Base-by-base conservation (phyloP, 257 asterid genomes). In the Hygrophila difformis region DNA sequence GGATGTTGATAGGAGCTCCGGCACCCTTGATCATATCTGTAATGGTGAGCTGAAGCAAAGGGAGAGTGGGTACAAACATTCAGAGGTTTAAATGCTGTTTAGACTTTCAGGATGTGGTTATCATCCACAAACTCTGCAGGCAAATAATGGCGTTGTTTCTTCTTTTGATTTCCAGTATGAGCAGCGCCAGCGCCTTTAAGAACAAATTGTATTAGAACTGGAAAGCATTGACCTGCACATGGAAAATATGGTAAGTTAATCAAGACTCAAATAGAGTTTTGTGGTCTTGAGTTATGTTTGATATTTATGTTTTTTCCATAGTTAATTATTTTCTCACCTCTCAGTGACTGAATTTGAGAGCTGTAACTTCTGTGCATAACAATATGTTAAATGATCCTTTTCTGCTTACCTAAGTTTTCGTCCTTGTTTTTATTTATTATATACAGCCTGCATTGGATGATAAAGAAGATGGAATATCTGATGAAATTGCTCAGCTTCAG, bases 361-460 rank as follows among this genome's bases (percentile, higher is more conserved):
- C 51, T 42, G 31, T 20, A 57, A 15, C 23, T 15, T 9, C 6
- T 40, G 16, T 20, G 29, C 15, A 54, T 40, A 26, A 26, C 4
- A 26, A 8, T 26, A 26, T 26, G 31, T 5, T 26, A 1, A 3
- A 5, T 26, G 31, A 3, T 26, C 8, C 31, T 26, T 26, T 8
- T 26, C 31, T 26, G 31, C 8, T 26, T 26, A 26, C 8, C 8
- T 8, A 3, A 3, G 8, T 8, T 3, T 3, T 26, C 7, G 7
- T 26, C 8, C 7, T 26, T 26, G 31, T 5, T 26, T 26, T 26
- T 26, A 0, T 26, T 3, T 26, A 55, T 15, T 23, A 7, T 14
- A 29, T 29, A 44, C 77, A 91, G 99, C 97, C 99, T 45, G 89
- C 76, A 21, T 63, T 91, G 73, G 87, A 73, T 21, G 95, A 83